Percentiles rank a stretch among this genome's conserved stretches.
Conservation (phyloP, 805 yeast species). For the Candida piceae region DNA sequence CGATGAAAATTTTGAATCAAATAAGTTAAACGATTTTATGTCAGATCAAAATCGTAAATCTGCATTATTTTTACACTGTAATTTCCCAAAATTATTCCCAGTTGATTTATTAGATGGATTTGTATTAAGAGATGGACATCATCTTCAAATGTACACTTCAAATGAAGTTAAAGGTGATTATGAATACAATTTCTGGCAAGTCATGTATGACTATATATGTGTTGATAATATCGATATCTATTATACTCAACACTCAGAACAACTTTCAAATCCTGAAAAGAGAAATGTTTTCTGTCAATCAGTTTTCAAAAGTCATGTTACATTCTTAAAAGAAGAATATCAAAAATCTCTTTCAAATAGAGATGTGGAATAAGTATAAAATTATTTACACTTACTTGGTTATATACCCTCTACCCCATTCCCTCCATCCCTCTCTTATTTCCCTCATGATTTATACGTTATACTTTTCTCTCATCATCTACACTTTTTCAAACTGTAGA, state of each 20-base stretch:
- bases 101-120: conserved; percentile 32
- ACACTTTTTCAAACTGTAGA: too few species aligned
- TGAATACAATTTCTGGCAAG: conserved; percentile 17
- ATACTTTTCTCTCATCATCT: too few species aligned
- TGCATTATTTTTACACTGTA: conserved; percentile 35
- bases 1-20: conserved; percentile 13
- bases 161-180: conserved; percentile 12
- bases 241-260: conserved; percentile 10
- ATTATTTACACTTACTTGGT: too few species aligned
- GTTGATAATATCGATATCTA: conserved; percentile 10
- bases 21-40: conserved; percentile 14
- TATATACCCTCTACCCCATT: too few species aligned
- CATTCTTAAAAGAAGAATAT: conserved; percentile 8
- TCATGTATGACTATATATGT: conserved; percentile 19
- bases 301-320: conserved; percentile 11
- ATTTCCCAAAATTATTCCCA: conserved; percentile 45
- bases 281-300: conserved; percentile 16
- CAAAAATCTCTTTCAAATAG: background rate
- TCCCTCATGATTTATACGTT: too few species aligned
- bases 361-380: background rate
- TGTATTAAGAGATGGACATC: conserved; percentile 10
- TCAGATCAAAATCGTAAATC: conserved; percentile 13
- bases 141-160: conserved; percentile 10
- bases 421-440: too few species aligned
- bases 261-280: conserved; percentile 8